A percentile compares a stretch with the other conserved stretches of the same genome.
These are phyloP conservation scores for Panaeolus cyanescens DNA, from an alignment of 768 basidiomycete species.

Conservation along the genomic window DNA sequence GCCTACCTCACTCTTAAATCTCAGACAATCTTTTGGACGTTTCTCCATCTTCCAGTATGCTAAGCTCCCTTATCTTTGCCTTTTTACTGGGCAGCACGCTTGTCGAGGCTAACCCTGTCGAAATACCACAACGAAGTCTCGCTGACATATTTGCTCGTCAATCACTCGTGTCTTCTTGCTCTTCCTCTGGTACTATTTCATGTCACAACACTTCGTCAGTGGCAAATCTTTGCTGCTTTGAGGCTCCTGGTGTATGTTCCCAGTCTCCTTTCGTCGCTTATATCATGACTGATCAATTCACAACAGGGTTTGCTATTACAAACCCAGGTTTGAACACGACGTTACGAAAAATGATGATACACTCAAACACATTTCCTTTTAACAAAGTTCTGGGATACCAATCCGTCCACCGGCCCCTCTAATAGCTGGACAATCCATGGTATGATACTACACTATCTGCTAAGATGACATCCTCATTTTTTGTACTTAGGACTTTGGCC, in stretches of 20 bases:
- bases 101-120: neutral
- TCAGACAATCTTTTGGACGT: too few relatives aligned
- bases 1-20: neutral
- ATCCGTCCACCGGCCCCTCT: constrained; percentile 60
- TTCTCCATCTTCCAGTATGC: neutral
- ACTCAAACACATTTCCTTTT: neutral
- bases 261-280: neutral
- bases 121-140: neutral
- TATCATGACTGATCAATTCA: neutral
- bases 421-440: constrained; percentile 80
- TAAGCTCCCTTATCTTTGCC: neutral
- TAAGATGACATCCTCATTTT: neutral
- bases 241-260: constrained; percentile 59
- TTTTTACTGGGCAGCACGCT: neutral
- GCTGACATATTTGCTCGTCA: constrained; percentile 24
- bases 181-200: constrained; percentile 48
- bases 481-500: constrained; percentile 59
- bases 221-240: constrained; percentile 62
- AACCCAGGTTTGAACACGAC: constrained; percentile 33
- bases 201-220: constrained; percentile 53
- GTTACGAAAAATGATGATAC: neutral
- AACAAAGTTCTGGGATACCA: constrained; percentile 70
- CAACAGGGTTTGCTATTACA: constrained; percentile 65
- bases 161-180: constrained; percentile 45
- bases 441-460: constrained; percentile 25